A percentile compares a stretch with the other conserved stretches of the same genome.
Evolutionary conservation across 441 rosid species (phyloP).

Genomic region (Biscutella laevigata): DNA sequence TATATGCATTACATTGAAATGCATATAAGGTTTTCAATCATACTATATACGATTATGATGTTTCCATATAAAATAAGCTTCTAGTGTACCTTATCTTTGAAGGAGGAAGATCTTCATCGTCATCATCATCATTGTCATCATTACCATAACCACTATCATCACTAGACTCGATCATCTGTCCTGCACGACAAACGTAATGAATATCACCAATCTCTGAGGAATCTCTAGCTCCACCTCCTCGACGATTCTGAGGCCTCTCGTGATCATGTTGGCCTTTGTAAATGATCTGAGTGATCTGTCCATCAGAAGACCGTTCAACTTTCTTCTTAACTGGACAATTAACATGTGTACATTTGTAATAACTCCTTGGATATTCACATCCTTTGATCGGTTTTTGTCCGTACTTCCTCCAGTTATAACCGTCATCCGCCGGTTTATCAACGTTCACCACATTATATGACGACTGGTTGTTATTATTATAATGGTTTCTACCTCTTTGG

Average conservation of each 20-base stretch:
- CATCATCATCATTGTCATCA: slow-evolving; percentile 34
- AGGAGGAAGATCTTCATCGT: slow-evolving; percentile 35
- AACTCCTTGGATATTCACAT: slow-evolving; percentile 66
- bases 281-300: slow-evolving; percentile 59
- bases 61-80: no score
- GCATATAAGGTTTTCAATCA: no score
- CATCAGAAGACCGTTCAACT: slow-evolving; percentile 61
- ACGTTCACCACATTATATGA: slow-evolving; percentile 31
- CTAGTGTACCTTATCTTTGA: slow-evolving; percentile 36
- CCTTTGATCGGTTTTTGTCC: slow-evolving; percentile 77
- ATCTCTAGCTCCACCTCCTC: slow-evolving; percentile 40
- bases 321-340: slow-evolving; percentile 60
- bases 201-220: slow-evolving; percentile 33
- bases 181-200: slow-evolving; percentile 34
- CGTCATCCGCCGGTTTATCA: slow-evolving; percentile 74
- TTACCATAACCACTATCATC: slow-evolving; percentile 54
- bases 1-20: no score
- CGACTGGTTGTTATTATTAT: slow-evolving; percentile 20
- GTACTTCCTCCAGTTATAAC: slow-evolving; percentile 76
- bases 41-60: no score
- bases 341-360: slow-evolving; percentile 61
- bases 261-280: slow-evolving; percentile 65
- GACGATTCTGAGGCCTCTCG: slow-evolving; percentile 48
- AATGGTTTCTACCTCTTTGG: slow-evolving; percentile 33
- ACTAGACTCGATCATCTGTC: slow-evolving; percentile 36